Base-by-base conservation (phyloP, 1,284 basidiomycete genomes). In the Heterobasidion parviporum region DNA sequence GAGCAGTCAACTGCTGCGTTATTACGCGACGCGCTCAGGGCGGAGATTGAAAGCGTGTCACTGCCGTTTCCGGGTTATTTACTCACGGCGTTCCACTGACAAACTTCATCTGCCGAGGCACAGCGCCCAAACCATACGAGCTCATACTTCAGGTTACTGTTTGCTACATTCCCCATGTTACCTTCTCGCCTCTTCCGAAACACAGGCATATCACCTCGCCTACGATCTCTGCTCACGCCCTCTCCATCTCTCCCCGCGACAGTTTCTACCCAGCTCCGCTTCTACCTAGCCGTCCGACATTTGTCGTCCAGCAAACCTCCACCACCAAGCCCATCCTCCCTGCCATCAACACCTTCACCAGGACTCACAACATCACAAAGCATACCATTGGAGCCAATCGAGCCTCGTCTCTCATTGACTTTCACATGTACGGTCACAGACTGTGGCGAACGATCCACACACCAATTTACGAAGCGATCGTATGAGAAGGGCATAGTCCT, bases 401-500 rank as follows among this genome's bases (percentile, higher is more conserved):
- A 85, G 60, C 85, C 85, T 0, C 77, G 76, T 36, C 72, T 89
- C 34, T 83, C 83, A 5, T 73, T 95, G 55, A 92, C 90, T 1
- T 94, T 96, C 65, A 97, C 94, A 6, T 97, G 94, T 69, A 93
- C 92, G 0, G 93, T 83, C 1, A 64, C 76, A 15, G 79, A 78
- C 1, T 98, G 95, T 65, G 79, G 79, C 5, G 84, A 89, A 61
- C 85, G 95, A 2, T 94, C 90, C 8, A 85, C 91, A 9, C 96
- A 98, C 65, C 82, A 92, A 60, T 98, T 98, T 67, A 81, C 89
- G 9, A 89, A 85, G 67, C 78, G 83, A 38, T 83, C 90, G 33
- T 99, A 98, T 70, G 81, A 88, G 64, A 82, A 79, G 50, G 96
- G 96, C 0, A 89, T 98, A 55, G 95, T 98, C 1, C 76, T 99